Percentiles rank a stretch among this genome's conserved stretches.
Conservation (phyloP, 1,284 basidiomycete species). For the Marasmius fiardii region DNA sequence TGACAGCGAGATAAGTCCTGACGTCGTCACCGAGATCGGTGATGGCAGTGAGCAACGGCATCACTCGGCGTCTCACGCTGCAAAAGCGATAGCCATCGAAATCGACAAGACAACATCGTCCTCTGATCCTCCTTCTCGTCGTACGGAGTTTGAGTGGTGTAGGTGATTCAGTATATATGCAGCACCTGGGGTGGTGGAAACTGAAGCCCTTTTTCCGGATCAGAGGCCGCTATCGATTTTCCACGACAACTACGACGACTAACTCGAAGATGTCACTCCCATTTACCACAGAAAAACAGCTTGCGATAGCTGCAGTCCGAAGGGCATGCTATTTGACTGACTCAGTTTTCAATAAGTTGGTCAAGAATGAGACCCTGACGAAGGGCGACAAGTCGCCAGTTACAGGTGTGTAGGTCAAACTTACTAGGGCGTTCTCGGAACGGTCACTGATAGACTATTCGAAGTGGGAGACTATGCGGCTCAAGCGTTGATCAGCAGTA, state of each 20-base stretch:
- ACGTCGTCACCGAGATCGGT: too few species aligned
- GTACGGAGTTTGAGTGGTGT: too few species aligned
- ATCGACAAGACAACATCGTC: too few species aligned
- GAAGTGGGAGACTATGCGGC: constrained; percentile 89
- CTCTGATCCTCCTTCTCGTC: too few species aligned
- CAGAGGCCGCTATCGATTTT: not conserved
- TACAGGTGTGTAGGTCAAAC: constrained; percentile 57
- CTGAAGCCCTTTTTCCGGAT: too few species aligned
- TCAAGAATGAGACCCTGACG: constrained; percentile 83
- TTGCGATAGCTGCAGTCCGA: constrained; percentile 89
- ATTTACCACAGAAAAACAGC: constrained; percentile 51
- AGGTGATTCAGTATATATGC: too few species aligned
- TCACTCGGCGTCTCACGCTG: too few species aligned
- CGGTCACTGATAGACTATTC: not conserved
- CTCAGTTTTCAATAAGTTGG: constrained; percentile 85
- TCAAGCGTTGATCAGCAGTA: constrained; percentile 85
- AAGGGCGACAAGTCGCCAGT: constrained; percentile 97
- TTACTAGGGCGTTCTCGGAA: not conserved
- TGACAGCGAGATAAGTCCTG: too few species aligned
- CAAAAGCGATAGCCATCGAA: too few species aligned
- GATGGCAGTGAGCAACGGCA: too few species aligned
- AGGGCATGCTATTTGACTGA: constrained; percentile 84
- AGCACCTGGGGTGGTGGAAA: too few species aligned
- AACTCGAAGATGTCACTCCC: constrained; percentile 17
- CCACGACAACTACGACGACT: constrained; percentile 3